Percentiles rank a stretch among this genome's conserved stretches.
phyloP scores from a whole-genome alignment of 805 yeast species.

The Yarrowia osloensis region DNA sequence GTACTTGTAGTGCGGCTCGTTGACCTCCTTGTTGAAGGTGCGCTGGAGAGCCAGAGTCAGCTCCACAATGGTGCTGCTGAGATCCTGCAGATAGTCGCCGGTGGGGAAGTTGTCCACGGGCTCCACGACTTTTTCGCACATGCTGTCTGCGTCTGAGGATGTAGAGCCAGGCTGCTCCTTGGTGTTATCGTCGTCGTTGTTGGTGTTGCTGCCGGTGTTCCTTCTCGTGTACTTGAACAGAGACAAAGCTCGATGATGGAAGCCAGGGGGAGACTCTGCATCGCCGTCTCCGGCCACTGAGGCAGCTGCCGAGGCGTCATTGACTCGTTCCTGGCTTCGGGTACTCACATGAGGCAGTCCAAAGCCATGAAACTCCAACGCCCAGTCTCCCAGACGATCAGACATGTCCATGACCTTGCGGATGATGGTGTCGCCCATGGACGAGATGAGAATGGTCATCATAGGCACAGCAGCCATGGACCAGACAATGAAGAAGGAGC shows the following conservation, averaged over 20 bases:
- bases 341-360: neutral
- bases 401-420: conserved; percentile 32
- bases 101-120: neutral
- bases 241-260: conserved; percentile 1
- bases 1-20: conserved; percentile 47
- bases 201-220: neutral
- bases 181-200: neutral
- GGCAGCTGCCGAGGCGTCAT: neutral
- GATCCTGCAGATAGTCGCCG: neutral
- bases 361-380: conserved; percentile 24
- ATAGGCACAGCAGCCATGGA: conserved; percentile 80
- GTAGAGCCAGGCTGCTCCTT: neutral
- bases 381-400: conserved; percentile 34
- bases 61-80: conserved; percentile 5
- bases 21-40: conserved; percentile 8
- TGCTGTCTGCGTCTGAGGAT: neutral
- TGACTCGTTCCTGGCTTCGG: neutral
- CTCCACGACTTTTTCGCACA: neutral
- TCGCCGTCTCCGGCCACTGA: neutral
- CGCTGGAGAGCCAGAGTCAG: conserved; percentile 5
- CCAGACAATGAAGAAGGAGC: conserved; percentile 77
- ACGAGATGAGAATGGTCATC: conserved; percentile 81
- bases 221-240: neutral
- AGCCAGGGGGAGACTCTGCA: neutral
- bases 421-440: conserved; percentile 59